Conservation (phyloP, 768 basidiomycete species). For the Albatrellus ellisii region DNA sequence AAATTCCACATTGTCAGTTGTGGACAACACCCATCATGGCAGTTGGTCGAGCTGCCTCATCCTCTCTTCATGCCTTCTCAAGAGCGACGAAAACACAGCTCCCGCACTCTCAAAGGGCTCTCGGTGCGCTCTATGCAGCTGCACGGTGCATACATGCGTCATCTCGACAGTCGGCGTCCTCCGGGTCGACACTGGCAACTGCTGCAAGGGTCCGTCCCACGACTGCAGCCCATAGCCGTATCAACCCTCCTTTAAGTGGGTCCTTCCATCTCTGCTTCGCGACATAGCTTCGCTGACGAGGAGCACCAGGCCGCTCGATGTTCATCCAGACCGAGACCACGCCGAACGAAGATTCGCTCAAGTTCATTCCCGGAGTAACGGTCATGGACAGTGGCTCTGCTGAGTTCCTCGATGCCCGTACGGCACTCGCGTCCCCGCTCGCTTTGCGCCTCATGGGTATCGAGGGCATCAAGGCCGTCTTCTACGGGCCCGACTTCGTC, state of each 20-base stretch:
- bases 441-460: slow-evolving; percentile 91
- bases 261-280: not conserved
- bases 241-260: slow-evolving; percentile 24
- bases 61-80: too few relatives aligned
- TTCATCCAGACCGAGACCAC: slow-evolving; percentile 98
- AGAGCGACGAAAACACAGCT: not conserved
- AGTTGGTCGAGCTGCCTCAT: too few relatives aligned
- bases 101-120: not conserved
- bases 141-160: slow-evolving; percentile 3
- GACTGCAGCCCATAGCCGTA: not conserved
- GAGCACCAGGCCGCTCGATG: slow-evolving; percentile 62
- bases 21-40: too few relatives aligned
- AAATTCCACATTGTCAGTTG: too few relatives aligned
- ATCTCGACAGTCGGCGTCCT: not conserved
- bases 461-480: slow-evolving; percentile 78
- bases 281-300: not conserved
- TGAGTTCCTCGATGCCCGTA: slow-evolving; percentile 85
- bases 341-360: slow-evolving; percentile 93
- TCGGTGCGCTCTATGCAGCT: not conserved
- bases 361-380: slow-evolving; percentile 88
- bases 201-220: slow-evolving; percentile 6
- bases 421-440: slow-evolving; percentile 85
- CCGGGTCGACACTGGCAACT: slow-evolving; percentile 6
- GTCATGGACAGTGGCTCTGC: slow-evolving; percentile 87
- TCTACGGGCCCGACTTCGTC: slow-evolving; percentile 98